phyloP scores from a whole-genome alignment of 2,329 filamentous ascomycete species.

The Trichophyton benhamiae region DNA sequence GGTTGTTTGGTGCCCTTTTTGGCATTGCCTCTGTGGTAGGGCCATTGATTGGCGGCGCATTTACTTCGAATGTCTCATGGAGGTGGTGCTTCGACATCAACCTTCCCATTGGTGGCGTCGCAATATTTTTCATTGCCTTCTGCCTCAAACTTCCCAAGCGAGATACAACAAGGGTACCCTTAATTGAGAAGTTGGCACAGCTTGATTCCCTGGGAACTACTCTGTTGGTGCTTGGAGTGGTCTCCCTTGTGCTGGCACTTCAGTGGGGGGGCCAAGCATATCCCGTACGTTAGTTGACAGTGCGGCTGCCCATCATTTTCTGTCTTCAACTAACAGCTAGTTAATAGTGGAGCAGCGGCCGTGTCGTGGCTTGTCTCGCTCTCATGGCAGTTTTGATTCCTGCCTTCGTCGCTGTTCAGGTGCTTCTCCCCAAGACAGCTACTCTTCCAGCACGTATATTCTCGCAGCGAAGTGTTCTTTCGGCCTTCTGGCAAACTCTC shows the following conservation, averaged over 20 bases:
- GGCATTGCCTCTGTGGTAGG: constrained; percentile 11
- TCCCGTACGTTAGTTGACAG: neutral
- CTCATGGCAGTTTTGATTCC: constrained; percentile 13
- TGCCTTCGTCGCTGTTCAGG: constrained; percentile 9
- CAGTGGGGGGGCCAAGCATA: constrained; percentile 17
- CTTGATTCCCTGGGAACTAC: constrained; percentile 18
- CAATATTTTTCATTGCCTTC: constrained; percentile 8
- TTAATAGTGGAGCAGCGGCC: constrained; percentile 15
- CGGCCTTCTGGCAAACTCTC: neutral
- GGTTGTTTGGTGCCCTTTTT: constrained; percentile 8
- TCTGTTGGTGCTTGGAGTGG: constrained; percentile 9
- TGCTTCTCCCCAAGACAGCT: constrained; percentile 12
- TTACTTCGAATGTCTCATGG: constrained; percentile 12
- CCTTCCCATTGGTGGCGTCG: constrained; percentile 10
- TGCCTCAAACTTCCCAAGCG: constrained; percentile 4
- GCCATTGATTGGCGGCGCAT: constrained; percentile 12
- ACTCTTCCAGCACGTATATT: constrained; percentile 20
- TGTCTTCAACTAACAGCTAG: constrained; percentile 7
- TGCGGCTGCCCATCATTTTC: too few species aligned
- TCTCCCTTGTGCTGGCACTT: constrained; percentile 18
- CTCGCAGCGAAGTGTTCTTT: constrained; percentile 20
- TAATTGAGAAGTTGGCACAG: constrained; percentile 10
- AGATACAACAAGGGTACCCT: neutral
- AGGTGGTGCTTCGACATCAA: constrained; percentile 12
- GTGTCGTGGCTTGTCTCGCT: constrained; percentile 16